Base-by-base conservation (phyloP, 306 rosid genomes). In the Crotalaria pallida region DNA sequence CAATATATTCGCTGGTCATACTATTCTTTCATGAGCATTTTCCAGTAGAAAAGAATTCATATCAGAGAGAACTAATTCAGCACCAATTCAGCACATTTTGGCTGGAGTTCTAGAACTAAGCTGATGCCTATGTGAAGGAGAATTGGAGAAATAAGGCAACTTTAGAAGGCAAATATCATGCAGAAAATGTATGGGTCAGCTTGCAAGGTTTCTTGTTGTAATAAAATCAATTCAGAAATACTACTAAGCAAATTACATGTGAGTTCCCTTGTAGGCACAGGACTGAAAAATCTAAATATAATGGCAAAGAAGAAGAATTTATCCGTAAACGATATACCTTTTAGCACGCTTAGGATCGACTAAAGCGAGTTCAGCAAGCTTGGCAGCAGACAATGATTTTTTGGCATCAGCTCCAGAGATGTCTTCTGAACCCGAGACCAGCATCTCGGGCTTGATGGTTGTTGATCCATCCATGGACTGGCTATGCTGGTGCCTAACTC, bases 271-370 rank as follows among this genome's bases (percentile, higher is more conserved):
- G 10, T 23, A 5, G 22, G 23, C 17, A 7, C 61, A 50, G n/a
- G 24, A 18, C 13, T 58, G 3, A 33, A 26, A 50, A 44, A 19
- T 34, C 22, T 21, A 52, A 23, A 49, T 43, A 13, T 44, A 45
- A 21, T 10, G 13, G 6, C 9, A 74, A 27, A 45, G 6, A 33
- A 36, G 15, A 19, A 38, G 10, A 24, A 38, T 10, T 57, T 22
- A 5, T 7, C 12, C 22, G 17, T 7, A 51, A 64, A n/a, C n/a
- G 59, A 12, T 4, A 31, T 65, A 91, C 97, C 97, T 88, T 81
- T 91, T 91, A 10, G 97, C 97, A 10, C 96, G 96, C 78, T 91
- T 91, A 57, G 97, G 96, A 79, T 91, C 96, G 53, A 91, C 64
- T 9, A 84, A 55, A 17, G 96, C 97, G 47, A 91, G 96, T 63